Evolutionary conservation across 495 filamentous ascomycete species (phyloP).

Genomic region (Immersiella caudata): DNA sequence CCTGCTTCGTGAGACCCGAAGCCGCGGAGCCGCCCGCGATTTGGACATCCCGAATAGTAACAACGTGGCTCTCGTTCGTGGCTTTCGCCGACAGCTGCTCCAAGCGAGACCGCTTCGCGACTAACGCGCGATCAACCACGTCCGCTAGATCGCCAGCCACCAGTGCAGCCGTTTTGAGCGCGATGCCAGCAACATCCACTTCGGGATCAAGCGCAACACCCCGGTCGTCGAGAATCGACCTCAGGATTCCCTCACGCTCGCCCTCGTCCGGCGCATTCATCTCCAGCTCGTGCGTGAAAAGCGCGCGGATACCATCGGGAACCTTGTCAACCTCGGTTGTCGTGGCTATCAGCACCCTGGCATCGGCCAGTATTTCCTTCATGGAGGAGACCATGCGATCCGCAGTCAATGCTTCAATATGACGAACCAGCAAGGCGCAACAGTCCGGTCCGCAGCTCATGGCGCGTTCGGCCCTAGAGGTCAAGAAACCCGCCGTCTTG

Average conservation of each 20-base stretch:
- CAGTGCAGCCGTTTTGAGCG: conserved; percentile 92
- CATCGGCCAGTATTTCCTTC: conserved; percentile 72
- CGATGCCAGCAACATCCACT: conserved; percentile 79
- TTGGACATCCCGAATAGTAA: conserved; percentile 78
- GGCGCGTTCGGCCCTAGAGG: conserved; percentile 83
- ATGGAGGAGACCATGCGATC: conserved; percentile 85
- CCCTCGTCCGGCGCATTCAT: conserved; percentile 90
- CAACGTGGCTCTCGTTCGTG: conserved; percentile 41
- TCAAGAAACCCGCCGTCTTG: conserved; percentile 87
- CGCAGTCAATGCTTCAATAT: conserved; percentile 87
- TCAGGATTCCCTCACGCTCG: conserved; percentile 85
- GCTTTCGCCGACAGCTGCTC: conserved; percentile 61
- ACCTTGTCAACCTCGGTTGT: conserved; percentile 94
- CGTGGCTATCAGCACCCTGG: conserved; percentile 84
- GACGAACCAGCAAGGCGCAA: conserved; percentile 80
- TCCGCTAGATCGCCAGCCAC: conserved; percentile 94
- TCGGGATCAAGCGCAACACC: conserved; percentile 73
- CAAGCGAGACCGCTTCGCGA: conserved; percentile 72
- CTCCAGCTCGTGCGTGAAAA: conserved; percentile 96
- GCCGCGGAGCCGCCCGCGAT: conserved; percentile 85
- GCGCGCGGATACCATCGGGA: conserved; percentile 80
- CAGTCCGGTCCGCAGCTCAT: conserved; percentile 82
- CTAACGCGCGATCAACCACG: conserved; percentile 85
- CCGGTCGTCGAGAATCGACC: conserved; percentile 72
- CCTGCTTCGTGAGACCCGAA: conserved; percentile 75